Evolutionary conservation across 192 early-diverging fungal species (phyloP).

Genomic region (Fimicolochytrium jonesii): DNA sequence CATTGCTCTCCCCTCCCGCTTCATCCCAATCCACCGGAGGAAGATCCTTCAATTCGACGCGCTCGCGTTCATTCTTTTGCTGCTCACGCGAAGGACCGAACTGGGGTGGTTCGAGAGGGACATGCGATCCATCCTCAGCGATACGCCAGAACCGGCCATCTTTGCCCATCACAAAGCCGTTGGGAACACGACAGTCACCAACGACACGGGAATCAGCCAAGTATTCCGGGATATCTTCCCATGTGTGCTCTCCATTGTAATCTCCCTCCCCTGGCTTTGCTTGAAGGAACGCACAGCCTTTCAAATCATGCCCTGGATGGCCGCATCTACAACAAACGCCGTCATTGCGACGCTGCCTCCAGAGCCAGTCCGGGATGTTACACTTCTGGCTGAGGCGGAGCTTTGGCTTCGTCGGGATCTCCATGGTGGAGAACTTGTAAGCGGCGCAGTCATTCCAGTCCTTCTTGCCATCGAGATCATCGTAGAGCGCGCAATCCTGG

Average conservation of each 20-base stretch:
- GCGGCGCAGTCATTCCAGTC: slow-evolving; percentile 1
- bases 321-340: background rate
- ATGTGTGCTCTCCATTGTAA: background rate
- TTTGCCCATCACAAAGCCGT: background rate
- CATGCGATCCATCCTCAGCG: background rate
- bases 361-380: background rate
- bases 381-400: background rate
- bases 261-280: no score
- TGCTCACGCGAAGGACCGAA: no score
- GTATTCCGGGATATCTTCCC: slow-evolving; percentile 11
- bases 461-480: background rate
- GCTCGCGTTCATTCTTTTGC: background rate
- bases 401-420: slow-evolving; percentile 10
- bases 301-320: background rate
- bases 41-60: background rate
- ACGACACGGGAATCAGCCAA: background rate
- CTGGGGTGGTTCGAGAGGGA: background rate
- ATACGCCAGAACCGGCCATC: background rate
- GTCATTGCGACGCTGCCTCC: background rate
- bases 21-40: background rate
- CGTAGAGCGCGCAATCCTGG: slow-evolving; percentile 9
- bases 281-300: background rate
- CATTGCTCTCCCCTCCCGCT: background rate
- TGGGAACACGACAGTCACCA: background rate
- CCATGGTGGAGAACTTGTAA: slow-evolving; percentile 5